Evolutionary conservation across 2,329 filamentous ascomycete species (phyloP), one percentile per base, ranked within the genome.

Genomic region (Microthyrium microscopicum): DNA sequence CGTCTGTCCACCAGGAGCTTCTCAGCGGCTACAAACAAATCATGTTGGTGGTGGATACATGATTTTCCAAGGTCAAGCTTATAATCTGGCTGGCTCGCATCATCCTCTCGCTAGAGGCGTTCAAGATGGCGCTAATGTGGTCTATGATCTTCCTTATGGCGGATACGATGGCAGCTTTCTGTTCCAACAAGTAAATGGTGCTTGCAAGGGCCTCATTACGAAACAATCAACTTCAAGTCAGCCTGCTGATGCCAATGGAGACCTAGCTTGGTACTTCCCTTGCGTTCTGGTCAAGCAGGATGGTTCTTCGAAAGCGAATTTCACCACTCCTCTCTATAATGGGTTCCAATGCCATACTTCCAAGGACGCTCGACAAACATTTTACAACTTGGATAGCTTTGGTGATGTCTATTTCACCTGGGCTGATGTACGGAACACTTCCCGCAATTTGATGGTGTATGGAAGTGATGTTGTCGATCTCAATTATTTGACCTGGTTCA

Each of bases 141-240:
- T 98, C 11, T 95, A 73, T 48, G 84, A 94, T 51, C 16, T 32
- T 3, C 27, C 27, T n/a, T 37, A 22, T 11, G 36, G 36, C 12
- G 38, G 37, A n/a, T 70, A 80, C 54, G 91, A 98, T 51, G 87
- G 82, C 37, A 95, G 85, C 50, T 98, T 98, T 52, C 60, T 98
- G 49, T 98, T 98, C 58, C 89, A 98, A 53, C 92, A 95, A 44
- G 89, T 98, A 54, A 98, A 98, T 46, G 91, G 89, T 30, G 80
- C 79, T 41, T 98, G 89, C 68, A 98, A 95, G 59, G 79, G 69
- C 7, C 57, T 95, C 36, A 93, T 98, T 50, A 92, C 72, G 1
- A 56, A 66, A 5, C 70, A 77, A 1, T 51, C 66, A 2, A 63
- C 63, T 35, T 91, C 85, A 1, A 77, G 83, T 45, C 73, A 98